phyloP scores from a whole-genome alignment of 1,284 basidiomycete genomes.

The Rhodofomes roseus region DNA sequence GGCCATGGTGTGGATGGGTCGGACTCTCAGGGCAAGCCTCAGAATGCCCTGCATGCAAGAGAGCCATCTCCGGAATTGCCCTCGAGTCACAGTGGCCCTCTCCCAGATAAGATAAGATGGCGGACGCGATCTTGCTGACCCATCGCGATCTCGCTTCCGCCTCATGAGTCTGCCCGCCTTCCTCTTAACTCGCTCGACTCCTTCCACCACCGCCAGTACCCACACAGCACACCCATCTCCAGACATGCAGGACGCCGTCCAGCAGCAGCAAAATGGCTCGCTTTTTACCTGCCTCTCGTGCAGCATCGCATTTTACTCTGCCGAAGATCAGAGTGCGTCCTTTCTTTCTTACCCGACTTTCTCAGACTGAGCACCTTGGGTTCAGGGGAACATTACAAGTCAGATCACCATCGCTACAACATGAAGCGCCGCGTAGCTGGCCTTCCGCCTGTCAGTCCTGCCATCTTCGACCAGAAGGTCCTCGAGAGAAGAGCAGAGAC shows the following conservation, averaged over 20 bases:
- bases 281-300: slow-evolving; percentile 93
- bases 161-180: not conserved
- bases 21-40: not conserved
- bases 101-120: not conserved
- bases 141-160: not conserved
- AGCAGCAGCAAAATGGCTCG: not conserved
- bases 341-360: not conserved
- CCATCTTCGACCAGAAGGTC: slow-evolving; percentile 91
- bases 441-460: slow-evolving; percentile 80
- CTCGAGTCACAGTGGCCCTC: slow-evolving; percentile 1
- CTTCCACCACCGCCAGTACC: not conserved
- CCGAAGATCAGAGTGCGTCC: slow-evolving; percentile 79
- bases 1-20: not conserved
- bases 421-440: slow-evolving; percentile 95
- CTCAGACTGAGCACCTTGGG: not conserved
- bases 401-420: slow-evolving; percentile 97
- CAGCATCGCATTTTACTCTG: slow-evolving; percentile 81
- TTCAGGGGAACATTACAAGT: slow-evolving; percentile 84
- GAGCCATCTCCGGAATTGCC: not conserved
- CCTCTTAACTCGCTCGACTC: not conserved
- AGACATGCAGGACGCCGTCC: not conserved
- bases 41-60: not conserved
- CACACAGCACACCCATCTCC: too few species aligned
- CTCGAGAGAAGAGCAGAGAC: slow-evolving; percentile 74
- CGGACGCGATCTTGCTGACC: not conserved